A percentile compares a stretch with the other conserved stretches of the same genome.
These are phyloP conservation scores for Metschnikowia kofuensis DNA, from an alignment of 805 yeast genomes.

Conservation along the genomic window DNA sequence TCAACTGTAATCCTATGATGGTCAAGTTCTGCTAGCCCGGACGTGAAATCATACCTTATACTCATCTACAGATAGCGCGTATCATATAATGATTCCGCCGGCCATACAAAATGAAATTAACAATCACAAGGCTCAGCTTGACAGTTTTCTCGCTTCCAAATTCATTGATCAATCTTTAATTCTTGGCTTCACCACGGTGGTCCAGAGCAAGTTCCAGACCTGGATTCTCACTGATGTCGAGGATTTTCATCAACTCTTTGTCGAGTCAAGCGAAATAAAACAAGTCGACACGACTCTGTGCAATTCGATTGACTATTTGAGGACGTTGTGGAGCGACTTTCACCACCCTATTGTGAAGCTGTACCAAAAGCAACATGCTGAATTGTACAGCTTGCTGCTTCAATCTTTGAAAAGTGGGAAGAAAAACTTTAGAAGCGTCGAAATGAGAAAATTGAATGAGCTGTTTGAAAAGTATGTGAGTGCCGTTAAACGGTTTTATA, in stretches of 20 bases:
- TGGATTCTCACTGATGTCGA: slow-evolving; percentile 40
- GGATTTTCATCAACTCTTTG: slow-evolving; percentile 22
- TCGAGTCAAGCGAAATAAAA: slow-evolving; percentile 1
- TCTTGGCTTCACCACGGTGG: slow-evolving; percentile 47
- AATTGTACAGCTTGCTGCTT: slow-evolving; percentile 19
- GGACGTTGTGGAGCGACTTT: slow-evolving; percentile 56
- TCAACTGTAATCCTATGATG: slow-evolving; percentile 7
- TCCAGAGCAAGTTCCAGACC: slow-evolving; percentile 45
- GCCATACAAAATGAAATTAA: slow-evolving; percentile 11
- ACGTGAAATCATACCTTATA: background rate
- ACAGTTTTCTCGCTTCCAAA: slow-evolving; percentile 20
- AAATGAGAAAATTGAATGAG: slow-evolving; percentile 54
- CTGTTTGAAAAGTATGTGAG: slow-evolving; percentile 48
- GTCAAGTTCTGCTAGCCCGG: slow-evolving; percentile 8
- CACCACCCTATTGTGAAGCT: slow-evolving; percentile 64
- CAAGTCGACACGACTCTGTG: slow-evolving; percentile 29
- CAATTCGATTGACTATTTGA: slow-evolving; percentile 34
- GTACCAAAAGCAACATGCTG: slow-evolving; percentile 43
- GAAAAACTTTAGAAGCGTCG: slow-evolving; percentile 39
- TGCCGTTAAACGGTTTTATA: slow-evolving; percentile 48
- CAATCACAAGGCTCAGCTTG: slow-evolving; percentile 26
- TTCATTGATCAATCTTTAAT: slow-evolving; percentile 42
- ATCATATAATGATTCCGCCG: slow-evolving; percentile 9
- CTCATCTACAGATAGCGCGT: background rate
- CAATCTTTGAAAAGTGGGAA: slow-evolving; percentile 13